Evolutionary conservation across 176 grass and related monocot species (phyloP), one percentile per base, ranked within the genome.

Genomic region (Aegilops bicornis): DNA sequence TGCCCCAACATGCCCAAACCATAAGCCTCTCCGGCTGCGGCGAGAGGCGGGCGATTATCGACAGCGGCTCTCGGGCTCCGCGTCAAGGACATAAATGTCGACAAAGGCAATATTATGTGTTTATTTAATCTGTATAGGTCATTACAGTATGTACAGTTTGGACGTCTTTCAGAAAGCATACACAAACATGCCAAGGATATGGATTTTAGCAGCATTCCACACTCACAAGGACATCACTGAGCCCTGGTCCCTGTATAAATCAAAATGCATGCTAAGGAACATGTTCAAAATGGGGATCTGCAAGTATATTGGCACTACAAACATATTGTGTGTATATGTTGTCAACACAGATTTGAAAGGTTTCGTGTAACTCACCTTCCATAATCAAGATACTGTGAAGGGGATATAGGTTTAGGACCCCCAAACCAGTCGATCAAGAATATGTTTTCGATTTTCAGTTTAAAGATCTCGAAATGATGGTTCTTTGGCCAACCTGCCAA

Each of bases 341-440:
- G 20, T 15, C 33, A 32, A 32, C 36, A 61, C 76, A 14, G 8
- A 32, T 62, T 61, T 69, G 23, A 37, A 76, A 76, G 6, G 5
- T 75, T 69, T 42, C 2, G 25, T 68, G 47, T 23, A 24, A 77
- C 95, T 86, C 52, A 97, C 92, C 11, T 89, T 77, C 63, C 69
- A 77, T 73, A 73, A 67, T 89, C 79, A 48, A 98, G 72, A 87
- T 98, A 98, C n/a, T 96, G 75, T 3, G 81, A 82, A 19, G 90
- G 88, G 54, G 93, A 85, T 86, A 98, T 76, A 40, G 96, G 96
- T 84, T 96, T 98, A 71, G 93, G 64, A 66, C 96, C 96, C 25
- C 96, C 96, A 50, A 96, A 98, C 93, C 96, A 98, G 61, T 98
- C 92, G 30, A 98, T 96, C 86, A 98, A 66, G 72, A 98, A 98